Percentiles rank a stretch among this genome's conserved stretches.
Evolutionary conservation across 495 filamentous ascomycete species (phyloP).

Genomic region (Daldinia decipiens): DNA sequence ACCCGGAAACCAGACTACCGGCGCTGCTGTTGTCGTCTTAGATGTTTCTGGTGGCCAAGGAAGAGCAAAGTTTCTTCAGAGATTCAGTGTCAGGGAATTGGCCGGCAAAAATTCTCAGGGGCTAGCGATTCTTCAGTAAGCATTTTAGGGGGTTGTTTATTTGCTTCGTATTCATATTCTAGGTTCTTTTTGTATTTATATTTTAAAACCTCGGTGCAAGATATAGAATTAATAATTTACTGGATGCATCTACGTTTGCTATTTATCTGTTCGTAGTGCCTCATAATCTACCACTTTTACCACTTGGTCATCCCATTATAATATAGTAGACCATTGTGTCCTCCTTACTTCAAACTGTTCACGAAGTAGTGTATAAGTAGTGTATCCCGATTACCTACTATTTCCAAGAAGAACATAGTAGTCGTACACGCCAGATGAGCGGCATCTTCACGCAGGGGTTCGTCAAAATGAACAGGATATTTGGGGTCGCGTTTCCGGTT

Average conservation of each 20-base stretch:
- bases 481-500: too few species aligned
- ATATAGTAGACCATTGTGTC: too few species aligned
- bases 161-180: not conserved
- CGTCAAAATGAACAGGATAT: too few species aligned
- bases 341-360: too few species aligned
- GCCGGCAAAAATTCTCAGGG: conserved; percentile 50
- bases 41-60: conserved; percentile 54
- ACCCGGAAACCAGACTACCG: conserved; percentile 60
- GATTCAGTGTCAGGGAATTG: conserved; percentile 48
- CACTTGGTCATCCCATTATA: too few species aligned
- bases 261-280: not conserved
- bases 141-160: not conserved
- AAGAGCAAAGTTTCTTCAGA: conserved; percentile 54
- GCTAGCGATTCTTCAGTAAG: conserved; percentile 44
- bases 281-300: too few species aligned
- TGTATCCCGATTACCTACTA: too few species aligned
- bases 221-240: not conserved
- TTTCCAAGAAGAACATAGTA: too few species aligned
- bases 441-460: too few species aligned
- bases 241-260: not conserved
- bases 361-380: too few species aligned
- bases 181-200: not conserved
- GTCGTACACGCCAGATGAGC: too few species aligned
- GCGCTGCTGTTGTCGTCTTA: conserved; percentile 61
- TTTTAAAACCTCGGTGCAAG: not conserved